Base-by-base conservation (phyloP, 1,284 basidiomycete species). In the Lentinula novae-zelandiae region DNA sequence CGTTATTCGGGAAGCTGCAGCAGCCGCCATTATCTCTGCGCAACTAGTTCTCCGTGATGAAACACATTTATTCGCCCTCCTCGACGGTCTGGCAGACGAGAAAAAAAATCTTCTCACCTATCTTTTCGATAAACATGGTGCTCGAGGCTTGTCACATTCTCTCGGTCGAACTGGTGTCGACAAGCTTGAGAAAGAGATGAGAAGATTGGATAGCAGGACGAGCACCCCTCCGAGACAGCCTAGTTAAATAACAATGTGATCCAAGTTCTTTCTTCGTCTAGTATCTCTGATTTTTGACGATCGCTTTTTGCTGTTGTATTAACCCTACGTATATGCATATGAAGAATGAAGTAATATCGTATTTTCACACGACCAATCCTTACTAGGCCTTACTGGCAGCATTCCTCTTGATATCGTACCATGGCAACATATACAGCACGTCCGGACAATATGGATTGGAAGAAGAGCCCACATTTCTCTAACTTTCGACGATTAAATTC, bases 91-190 rank as follows among this genome's bases (percentile, higher is more conserved):
- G 39, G 84, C 87, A 12, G 87, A 91, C 64, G 90, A 91, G 67
- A 92, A 93, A 79, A 92, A 92, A 78, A 93, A 93, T 69, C 76
- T 93, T 33, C 76, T 93, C 56, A 91, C 91, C 1, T 93, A 93
- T 67, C 78, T 93, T 59, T 93, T 93, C 66, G 90, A 92, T 70
- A 93, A 92, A 71, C 89, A 92, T 67, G 84, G 86, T 38, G 87
- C 82, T 12, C 78, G 89, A 51, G 85, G 81, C 52, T 65, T 67
- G 38, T 71, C 72, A n/a, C 70, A 73, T n/a, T 44, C 51, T 36
- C 15, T 27, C 12, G 53, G 53, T 17, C 59, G 31, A 9, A 49
- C 53, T 5, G 82, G 86, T 20, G 77, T 87, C 68, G 83, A 87
- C 57, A 87, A 83, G 65, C 76, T 92, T 62, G 85, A 89, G 73